Percentiles rank a stretch among this genome's conserved stretches.
phyloP scores from a whole-genome alignment of 257 asterid species.

The Solanum arcanum region DNA sequence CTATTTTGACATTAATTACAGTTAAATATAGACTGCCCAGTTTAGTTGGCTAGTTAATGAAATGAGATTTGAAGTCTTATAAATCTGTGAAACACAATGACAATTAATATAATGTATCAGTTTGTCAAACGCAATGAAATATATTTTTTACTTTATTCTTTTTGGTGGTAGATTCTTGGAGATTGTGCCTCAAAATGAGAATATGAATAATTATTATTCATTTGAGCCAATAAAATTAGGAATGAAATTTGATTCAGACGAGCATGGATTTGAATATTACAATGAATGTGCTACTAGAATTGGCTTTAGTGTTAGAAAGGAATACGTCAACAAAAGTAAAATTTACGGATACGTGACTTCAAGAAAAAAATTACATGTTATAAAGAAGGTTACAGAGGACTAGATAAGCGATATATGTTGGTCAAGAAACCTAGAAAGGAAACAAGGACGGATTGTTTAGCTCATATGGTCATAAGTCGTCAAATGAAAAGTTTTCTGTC shows the following conservation, averaged over 20 bases:
- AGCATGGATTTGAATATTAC: neutral
- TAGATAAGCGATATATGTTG: neutral
- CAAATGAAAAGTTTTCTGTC: neutral
- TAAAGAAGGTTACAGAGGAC: neutral
- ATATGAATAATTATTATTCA: neutral
- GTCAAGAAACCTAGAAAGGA: neutral
- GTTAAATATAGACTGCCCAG: no score
- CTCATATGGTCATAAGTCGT: neutral
- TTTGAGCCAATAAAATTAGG: neutral
- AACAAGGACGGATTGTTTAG: neutral
- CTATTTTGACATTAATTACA: no score
- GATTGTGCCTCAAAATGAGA: neutral
- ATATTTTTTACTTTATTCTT: neutral
- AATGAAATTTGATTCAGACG: neutral
- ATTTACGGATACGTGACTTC: neutral
- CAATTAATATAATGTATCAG: neutral
- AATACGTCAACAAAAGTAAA: neutral
- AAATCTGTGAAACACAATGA: neutral
- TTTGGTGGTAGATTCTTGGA: neutral
- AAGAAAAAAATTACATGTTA: neutral
- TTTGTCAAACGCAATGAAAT: neutral
- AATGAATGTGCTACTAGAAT: neutral
- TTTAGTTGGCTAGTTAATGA: no score
- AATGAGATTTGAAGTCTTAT: neutral
- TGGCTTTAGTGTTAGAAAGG: neutral